Percentiles rank a stretch among this genome's conserved stretches.
phyloP scores from a whole-genome alignment of 2,329 filamentous ascomycete genomes.

The Trematosphaeria pertusa region DNA sequence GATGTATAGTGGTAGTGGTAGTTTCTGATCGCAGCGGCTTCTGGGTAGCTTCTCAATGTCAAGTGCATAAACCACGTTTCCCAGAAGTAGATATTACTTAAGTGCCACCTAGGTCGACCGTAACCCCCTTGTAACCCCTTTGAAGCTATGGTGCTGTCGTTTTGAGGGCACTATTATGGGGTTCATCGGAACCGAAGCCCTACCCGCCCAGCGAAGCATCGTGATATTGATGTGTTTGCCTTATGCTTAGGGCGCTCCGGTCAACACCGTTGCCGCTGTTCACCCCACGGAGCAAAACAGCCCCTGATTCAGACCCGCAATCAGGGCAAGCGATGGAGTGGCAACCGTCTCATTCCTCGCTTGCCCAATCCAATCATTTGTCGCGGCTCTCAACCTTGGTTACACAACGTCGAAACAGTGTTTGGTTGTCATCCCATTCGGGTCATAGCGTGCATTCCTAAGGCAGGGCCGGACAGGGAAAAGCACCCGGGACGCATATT shows the following conservation, averaged over 20 bases:
- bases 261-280: too few relatives aligned
- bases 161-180: too few relatives aligned
- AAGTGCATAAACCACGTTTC: background rate
- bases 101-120: background rate
- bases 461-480: constrained; percentile 16
- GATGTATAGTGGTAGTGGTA: constrained; percentile 1
- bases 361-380: constrained; percentile 25
- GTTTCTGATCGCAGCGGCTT: background rate
- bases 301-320: constrained; percentile 22
- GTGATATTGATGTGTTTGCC: too few relatives aligned
- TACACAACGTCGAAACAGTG: constrained; percentile 31
- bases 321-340: constrained; percentile 7
- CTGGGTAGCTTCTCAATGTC: background rate
- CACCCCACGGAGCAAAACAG: constrained; percentile 1
- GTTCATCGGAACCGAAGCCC: too few relatives aligned
- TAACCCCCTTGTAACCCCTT: too few relatives aligned
- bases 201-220: too few relatives aligned
- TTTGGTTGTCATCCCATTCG: constrained; percentile 32
- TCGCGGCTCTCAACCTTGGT: constrained; percentile 23
- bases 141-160: background rate
- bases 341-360: constrained; percentile 13
- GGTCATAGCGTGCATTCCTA: constrained; percentile 38
- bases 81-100: background rate
- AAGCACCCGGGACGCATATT: constrained; percentile 17
- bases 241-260: too few relatives aligned